These are phyloP conservation scores for Meyerozyma guilliermondii DNA, from an alignment of 1,139 yeast species.

Conservation along the genomic window DNA sequence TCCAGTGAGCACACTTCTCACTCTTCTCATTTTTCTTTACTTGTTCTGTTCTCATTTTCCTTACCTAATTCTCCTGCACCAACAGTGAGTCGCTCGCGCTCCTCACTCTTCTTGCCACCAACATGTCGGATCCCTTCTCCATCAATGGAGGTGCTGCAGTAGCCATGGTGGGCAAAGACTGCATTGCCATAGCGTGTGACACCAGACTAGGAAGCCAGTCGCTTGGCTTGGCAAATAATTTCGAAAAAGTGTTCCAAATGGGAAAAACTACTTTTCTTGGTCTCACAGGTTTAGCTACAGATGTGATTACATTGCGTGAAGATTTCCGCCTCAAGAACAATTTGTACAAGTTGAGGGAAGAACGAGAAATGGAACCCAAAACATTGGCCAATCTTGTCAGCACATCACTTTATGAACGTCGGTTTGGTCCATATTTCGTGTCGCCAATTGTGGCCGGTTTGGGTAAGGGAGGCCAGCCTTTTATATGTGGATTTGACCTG, in stretches of 20 bases:
- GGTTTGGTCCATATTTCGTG: slow-evolving; percentile 95
- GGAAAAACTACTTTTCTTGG: slow-evolving; percentile 83
- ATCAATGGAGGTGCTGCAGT: slow-evolving; percentile 86
- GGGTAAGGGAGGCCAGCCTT: slow-evolving; percentile 77
- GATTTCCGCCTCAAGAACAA: slow-evolving; percentile 81
- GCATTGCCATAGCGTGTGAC: slow-evolving; percentile 97
- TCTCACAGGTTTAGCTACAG: slow-evolving; percentile 92
- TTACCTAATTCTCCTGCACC: too few relatives aligned
- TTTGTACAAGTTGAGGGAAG: slow-evolving; percentile 86
- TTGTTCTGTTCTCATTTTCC: too few relatives aligned
- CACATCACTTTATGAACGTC: slow-evolving; percentile 80
- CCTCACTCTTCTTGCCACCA: slow-evolving; percentile 1
- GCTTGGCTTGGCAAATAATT: slow-evolving; percentile 84
- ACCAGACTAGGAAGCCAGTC: slow-evolving; percentile 92
- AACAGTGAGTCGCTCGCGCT: background rate
- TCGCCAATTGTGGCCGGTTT: slow-evolving; percentile 97
- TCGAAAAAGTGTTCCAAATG: slow-evolving; percentile 83
- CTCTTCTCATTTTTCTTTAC: too few relatives aligned
- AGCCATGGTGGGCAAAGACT: slow-evolving; percentile 98
- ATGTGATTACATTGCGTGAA: slow-evolving; percentile 81
- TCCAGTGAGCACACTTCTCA: too few relatives aligned
- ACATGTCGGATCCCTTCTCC: slow-evolving; percentile 47
- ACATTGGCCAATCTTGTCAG: slow-evolving; percentile 92
- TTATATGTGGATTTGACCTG: slow-evolving; percentile 90
- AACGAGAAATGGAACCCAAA: slow-evolving; percentile 85